These are phyloP conservation scores for Alternaria triticina DNA, from an alignment of 2,329 filamentous ascomycete genomes.

Conservation along the genomic window DNA sequence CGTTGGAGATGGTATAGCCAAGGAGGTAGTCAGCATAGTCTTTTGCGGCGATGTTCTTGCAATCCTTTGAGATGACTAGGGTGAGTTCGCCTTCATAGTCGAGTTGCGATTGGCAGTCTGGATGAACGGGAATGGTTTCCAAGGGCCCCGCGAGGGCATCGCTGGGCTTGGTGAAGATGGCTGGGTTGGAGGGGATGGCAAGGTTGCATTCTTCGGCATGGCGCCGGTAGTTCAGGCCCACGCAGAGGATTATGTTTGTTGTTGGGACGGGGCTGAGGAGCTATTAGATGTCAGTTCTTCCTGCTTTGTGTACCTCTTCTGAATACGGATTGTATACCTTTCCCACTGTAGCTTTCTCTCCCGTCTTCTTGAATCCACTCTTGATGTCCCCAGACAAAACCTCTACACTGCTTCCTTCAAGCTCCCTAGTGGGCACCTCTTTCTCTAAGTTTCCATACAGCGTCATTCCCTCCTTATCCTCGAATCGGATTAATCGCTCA, in stretches of 20 bases:
- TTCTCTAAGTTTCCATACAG: conserved; percentile 42
- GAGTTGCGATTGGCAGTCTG: conserved; percentile 38
- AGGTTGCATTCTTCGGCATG: conserved; percentile 45
- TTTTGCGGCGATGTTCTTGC: conserved; percentile 54
- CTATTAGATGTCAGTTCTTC: not conserved
- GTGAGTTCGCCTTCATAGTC: conserved; percentile 51
- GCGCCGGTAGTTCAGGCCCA: conserved; percentile 45
- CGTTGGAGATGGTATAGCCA: conserved; percentile 69
- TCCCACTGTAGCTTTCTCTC: conserved; percentile 30
- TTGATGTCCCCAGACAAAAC: conserved; percentile 38
- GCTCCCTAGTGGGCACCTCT: conserved; percentile 37
- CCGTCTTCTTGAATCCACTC: conserved; percentile 39
- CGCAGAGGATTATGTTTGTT: conserved; percentile 42
- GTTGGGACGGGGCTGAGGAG: conserved; percentile 37
- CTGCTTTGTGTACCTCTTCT: not conserved
- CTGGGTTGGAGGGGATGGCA: conserved; percentile 39
- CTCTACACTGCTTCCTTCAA: conserved; percentile 39
- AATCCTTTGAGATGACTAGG: conserved; percentile 41
- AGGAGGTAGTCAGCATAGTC: conserved; percentile 67
- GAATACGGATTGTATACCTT: conserved; percentile 15
- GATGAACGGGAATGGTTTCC: conserved; percentile 38
- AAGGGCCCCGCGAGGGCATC: conserved; percentile 45
- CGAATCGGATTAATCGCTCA: conserved; percentile 44
- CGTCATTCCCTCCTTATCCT: conserved; percentile 35
- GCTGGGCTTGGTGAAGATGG: conserved; percentile 46